Evolutionary conservation across 2,329 filamentous ascomycete species (phyloP), one percentile per base, ranked within the genome.

Genomic region (Lasiodiplodia sp.): DNA sequence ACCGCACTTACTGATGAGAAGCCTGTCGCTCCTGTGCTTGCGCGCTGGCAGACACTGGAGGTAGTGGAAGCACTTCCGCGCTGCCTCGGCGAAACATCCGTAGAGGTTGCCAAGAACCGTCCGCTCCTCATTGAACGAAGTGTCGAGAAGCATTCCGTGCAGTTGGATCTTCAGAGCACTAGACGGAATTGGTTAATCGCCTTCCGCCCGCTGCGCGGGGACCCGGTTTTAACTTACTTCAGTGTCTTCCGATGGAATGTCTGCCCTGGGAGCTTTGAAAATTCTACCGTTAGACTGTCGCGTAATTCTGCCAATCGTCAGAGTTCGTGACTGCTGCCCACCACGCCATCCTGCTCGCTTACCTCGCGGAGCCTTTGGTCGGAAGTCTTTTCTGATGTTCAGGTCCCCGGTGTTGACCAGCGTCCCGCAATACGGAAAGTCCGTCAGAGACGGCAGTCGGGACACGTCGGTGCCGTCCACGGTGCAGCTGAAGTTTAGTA

Each of bases 391-490:
- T 74, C 83, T 86, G 58, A 98, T 86, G 70, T 93, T 89, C 34
- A 99, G 82, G 0, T 91, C 94, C 64, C 81, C 81, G 21, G 89
- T 92, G 75, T 97, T 84, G 73, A 99, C 93, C 18, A 88, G 79
- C 52, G 88, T 88, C 49, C 96, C 96, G 75, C 96, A 98, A 79
- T 97, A 99, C 0, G 95, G 93, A 77, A 99, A 98, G n/a, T 76
- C 75, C 7, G 71, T n/a, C 72, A 72, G 25, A 14, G 52, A 2
- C 73, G 60, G 52, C 7, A 60, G 8, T 28, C 55, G 51, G 21
- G 68, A 4, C 75, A 77, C 0, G 73, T 74, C 37, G 37, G 52
- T 16, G 18, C 62, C 67, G 1, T 77, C 69, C 81, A 94, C 81
- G 0, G 76, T 76, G 58, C 91, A 82, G 23, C 91, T 87, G 76